Evolutionary conservation across 768 basidiomycete genomes (phyloP).

Genomic region (Baorangia bicolor): DNA sequence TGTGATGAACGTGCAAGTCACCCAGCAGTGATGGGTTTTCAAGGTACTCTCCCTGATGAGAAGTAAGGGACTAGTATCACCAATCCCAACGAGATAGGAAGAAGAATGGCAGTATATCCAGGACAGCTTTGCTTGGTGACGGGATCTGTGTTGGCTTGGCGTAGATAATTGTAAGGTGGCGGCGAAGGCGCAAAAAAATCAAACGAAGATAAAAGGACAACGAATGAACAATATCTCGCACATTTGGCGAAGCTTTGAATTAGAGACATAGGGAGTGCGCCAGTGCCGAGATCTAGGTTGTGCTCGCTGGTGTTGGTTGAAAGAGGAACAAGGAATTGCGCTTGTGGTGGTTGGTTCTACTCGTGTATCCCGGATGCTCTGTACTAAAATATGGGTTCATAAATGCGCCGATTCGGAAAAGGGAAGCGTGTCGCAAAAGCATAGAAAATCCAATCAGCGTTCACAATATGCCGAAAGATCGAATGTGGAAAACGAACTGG

Average conservation of each 20-base stretch:
- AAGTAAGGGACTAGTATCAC: not conserved
- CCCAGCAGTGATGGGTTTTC: not conserved
- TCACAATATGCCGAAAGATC: not conserved
- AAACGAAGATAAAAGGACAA: not conserved
- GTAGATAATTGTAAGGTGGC: not conserved
- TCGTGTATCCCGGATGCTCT: not conserved
- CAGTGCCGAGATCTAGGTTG: not conserved
- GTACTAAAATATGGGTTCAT: not conserved
- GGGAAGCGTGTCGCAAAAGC: not conserved
- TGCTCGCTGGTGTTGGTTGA: not conserved
- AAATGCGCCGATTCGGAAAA: not conserved
- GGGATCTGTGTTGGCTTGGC: not conserved
- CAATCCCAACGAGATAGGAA: not conserved
- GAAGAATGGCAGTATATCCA: not conserved
- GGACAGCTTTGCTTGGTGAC: not conserved
- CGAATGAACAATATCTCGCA: not conserved
- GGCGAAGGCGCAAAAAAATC: not conserved
- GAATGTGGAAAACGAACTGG: not conserved
- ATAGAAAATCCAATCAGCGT: not conserved
- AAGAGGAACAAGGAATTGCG: not conserved
- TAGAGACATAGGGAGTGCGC: not conserved
- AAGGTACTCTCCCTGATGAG: not conserved
- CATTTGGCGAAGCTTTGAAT: no score
- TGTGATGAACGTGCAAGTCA: not conserved
- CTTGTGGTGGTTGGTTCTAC: not conserved